Conservation (phyloP, 148 eudicot genomes). For the Rhododendron kiyosumense region DNA sequence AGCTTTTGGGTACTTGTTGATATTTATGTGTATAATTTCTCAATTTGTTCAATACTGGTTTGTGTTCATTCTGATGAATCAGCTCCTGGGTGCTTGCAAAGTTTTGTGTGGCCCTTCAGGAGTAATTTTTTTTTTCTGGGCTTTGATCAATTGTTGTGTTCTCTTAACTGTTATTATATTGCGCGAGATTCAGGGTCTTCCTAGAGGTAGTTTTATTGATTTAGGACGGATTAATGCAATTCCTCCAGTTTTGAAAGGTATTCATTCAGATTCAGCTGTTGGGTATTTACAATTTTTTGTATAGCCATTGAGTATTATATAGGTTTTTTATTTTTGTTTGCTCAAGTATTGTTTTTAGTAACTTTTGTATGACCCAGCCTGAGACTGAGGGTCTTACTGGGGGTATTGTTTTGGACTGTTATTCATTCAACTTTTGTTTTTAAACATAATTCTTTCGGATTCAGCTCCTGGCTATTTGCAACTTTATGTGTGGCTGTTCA, state of each 20-base stretch:
- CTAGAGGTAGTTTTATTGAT: not conserved
- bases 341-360: not conserved
- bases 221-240: not conserved
- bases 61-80: not conserved
- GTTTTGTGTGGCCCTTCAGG: not conserved
- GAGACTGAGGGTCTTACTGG: not conserved
- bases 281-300: not conserved
- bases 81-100: not conserved
- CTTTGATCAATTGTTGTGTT: not conserved
- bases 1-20: not conserved
- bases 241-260: not conserved
- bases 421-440: not conserved
- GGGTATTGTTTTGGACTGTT: not conserved
- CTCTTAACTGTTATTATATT: not conserved
- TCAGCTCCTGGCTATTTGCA: not conserved
- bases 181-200: not conserved
- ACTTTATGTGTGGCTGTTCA: not conserved
- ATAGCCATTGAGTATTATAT: not conserved
- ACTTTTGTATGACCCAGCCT: not conserved
- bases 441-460: not conserved
- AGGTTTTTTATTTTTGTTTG: not conserved
- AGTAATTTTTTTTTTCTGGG: not conserved
- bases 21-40: not conserved
- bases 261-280: not conserved
- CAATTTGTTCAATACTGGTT: not conserved